Base-by-base conservation (phyloP, 306 rosid genomes). In the Herpetospermum pedunculosum region DNA sequence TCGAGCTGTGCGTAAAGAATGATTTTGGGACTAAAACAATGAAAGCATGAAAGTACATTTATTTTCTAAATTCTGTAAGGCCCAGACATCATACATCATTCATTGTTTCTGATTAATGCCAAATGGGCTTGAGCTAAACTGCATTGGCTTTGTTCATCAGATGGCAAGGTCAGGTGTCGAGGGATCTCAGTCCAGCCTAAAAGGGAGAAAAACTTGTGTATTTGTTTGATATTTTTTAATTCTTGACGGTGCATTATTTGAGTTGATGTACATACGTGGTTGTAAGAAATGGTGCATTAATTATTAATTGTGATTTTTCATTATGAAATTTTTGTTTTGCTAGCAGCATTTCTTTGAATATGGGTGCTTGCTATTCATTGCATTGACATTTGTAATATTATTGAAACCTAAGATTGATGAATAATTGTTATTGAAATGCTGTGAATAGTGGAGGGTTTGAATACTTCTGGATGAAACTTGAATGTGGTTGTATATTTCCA, bases 91-190 rank as follows among this genome's bases (percentile, higher is more conserved):
- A 25, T 13, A 25, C 30, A 62, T 26, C 35, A 25, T 13, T 11
- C 30, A 62, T 64, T 68, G 54, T 68, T 41, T 67, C 34, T 65
- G 72, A 23, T 43, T 40, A 65, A 5, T 23, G 8, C 4, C 30
- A 65, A 65, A 38, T 65, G 34, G 19, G 9, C 72, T 67, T 25
- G 19, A 23, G 37, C 54, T 68, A 6, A 69, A 69, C 35, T 69
- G 55, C 40, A 3, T 69, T 69, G 44, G 53, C 21, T 59, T 79
- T 83, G 79, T 86, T 78, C 55, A 52, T 79, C 96, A 95, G 99
- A 91, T 95, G 99, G 99, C 99, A 91, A 80, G 97, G 99, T 62
- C 97, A 87, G 86, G 87, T 80, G 74, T 88, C 96, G 18, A 46
- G 88, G 59, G 93, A 95, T 91, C 83, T 89, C 73, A 88, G 81